Conservation (phyloP, 352 stramenopile species). For the Phytopythium litorale region DNA sequence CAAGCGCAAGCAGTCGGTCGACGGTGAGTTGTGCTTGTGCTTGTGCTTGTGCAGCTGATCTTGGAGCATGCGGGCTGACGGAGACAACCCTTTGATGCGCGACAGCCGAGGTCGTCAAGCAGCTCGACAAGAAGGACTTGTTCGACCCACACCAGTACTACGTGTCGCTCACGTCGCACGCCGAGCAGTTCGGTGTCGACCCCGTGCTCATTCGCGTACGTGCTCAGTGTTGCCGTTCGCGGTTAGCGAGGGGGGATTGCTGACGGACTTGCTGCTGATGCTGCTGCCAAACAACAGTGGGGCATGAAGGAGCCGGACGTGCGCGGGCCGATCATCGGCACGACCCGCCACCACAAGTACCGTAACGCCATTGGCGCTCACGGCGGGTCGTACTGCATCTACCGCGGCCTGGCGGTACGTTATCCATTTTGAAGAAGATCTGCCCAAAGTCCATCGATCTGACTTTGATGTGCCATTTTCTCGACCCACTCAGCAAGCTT, state of each 20-base stretch:
- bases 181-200: conserved; percentile 84
- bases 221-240: neutral
- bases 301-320: conserved; percentile 88
- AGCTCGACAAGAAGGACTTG: conserved; percentile 80
- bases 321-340: conserved; percentile 94
- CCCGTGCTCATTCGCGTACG: conserved; percentile 80
- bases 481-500: conserved; percentile 42
- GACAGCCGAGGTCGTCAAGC: conserved; percentile 77
- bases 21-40: no score
- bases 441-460: neutral
- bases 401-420: conserved; percentile 94
- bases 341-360: conserved; percentile 94
- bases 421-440: neutral
- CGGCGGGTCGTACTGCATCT: conserved; percentile 98
- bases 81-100: conserved; percentile 1
- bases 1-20: conserved; percentile 88
- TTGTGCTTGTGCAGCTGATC: no score
- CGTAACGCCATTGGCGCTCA: conserved; percentile 98
- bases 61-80: neutral
- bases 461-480: neutral
- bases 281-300: conserved; percentile 65
- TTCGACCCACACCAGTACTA: conserved; percentile 88
- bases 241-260: neutral
- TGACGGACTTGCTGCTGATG: neutral
- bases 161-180: conserved; percentile 84